Conservation (phyloP, 108 stramenopile species). For the Hondaea fermentalgiana region DNA sequence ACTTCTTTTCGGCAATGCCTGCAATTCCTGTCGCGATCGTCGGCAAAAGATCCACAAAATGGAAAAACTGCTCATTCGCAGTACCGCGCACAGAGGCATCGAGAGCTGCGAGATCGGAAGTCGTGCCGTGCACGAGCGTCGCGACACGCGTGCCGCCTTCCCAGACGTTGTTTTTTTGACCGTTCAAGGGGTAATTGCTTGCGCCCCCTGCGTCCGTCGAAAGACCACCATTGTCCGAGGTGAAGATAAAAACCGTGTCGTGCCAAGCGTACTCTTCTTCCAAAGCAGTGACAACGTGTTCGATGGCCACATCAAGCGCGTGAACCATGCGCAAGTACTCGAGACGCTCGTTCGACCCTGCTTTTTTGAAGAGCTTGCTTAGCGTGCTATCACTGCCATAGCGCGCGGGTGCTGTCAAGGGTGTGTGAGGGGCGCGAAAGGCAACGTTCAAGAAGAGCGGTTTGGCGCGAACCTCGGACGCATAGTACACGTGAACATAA, state of each 20-base stretch:
- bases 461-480: not conserved
- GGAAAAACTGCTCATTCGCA: not conserved
- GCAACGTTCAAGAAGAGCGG: not conserved
- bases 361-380: not conserved
- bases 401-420: not conserved
- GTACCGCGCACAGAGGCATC: not conserved
- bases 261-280: not conserved
- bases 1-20: not conserved
- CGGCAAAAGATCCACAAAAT: not conserved
- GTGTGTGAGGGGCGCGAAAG: not conserved
- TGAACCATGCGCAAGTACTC: not conserved
- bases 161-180: not conserved
- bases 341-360: not conserved
- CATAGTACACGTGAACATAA: not conserved
- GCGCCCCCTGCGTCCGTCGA: not conserved
- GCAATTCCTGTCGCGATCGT: not conserved
- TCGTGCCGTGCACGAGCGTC: not conserved
- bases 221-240: slow-evolving; percentile 26
- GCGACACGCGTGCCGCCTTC: slow-evolving; percentile 20
- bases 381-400: not conserved
- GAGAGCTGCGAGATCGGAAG: not conserved
- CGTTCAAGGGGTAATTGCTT: not conserved
- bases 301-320: not conserved
- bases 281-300: not conserved
- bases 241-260: not conserved